Evolutionary conservation across 768 basidiomycete species (phyloP), one percentile per base, ranked within the genome.

Genomic region (Russula vinacea): DNA sequence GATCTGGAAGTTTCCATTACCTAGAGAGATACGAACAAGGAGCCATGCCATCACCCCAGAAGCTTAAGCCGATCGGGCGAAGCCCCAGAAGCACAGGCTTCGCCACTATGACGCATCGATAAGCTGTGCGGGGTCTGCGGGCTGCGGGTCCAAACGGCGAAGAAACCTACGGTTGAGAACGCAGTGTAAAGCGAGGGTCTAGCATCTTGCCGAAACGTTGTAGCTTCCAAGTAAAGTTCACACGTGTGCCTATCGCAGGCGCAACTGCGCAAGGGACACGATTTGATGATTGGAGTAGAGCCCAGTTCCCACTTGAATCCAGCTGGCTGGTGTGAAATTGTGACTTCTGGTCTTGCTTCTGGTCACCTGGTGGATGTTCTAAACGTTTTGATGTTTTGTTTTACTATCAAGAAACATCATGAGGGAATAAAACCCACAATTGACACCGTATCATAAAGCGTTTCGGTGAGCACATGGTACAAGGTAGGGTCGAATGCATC

Each of bases 31-130:
- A 29, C 29, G 29, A 29, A 29, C 29, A 29, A 42, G 40, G 13
- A 17, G 26, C 51, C n/a, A 14, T 29, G 7, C 14, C 5, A 32
- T 24, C 26, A 53, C 19, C 17, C 19, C 11, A 4, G 24, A 17
- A 44, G 19, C 2, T 24, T 42, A 24, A 45, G 44, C 26, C 33
- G 33, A 60, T 32, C 51, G 19, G 22, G 19, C 22, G 42, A 33
- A n/a, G 29, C 22, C 56, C 44, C 32, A 57, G n/a, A 16, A n/a
- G 45, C 33, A 49, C 57, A 37, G 57, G 29, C 32, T 49, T 49
- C 33, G 56, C 29, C 24, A 49, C 49, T 49, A n/a, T 49, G 22
- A 24, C 33, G 33, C 42, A 9, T 10, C 10, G n/a, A 35, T n/a
- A 16, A 4, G 5, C 16, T 16, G 24, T 22, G 32, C 24, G 9